Base-by-base conservation (phyloP, 2,329 filamentous ascomycete genomes). In the Aspergillus ustus region DNA sequence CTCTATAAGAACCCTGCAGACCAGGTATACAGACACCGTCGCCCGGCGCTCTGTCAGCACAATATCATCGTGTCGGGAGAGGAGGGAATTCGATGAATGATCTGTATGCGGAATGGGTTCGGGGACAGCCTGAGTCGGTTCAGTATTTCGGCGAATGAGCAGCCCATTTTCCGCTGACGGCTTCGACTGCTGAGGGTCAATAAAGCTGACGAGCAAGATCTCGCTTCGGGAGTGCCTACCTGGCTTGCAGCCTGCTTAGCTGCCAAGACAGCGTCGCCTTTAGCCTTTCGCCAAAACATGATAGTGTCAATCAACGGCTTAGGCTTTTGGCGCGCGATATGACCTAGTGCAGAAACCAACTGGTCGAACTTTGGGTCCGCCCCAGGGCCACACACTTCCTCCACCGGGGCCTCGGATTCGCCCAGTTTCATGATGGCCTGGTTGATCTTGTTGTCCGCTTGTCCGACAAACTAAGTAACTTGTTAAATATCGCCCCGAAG, bases 261-360 rank as follows among this genome's bases (percentile, higher is more conserved):
- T 65, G 89, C 86, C 68, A 87, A 89, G 29, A 93, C 93, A 22
- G 90, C 88, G 77, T 98, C 94, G 66, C 93, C 96, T 80, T 98
- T 98, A 66, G 88, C 91, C 77, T 97, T 98, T 59, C 95, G 89
- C 95, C 95, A 99, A 34, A 96, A 85, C 92, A 99, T 99, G 76
- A 99, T 93, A 20, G 92, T 93, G 77, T 99, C 95, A 71, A 99
- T 97, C 55, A 99, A 80, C 5, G 93, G 91, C 74, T 96, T 98
- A 5, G 96, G 96, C 73, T 96, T 96, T 67, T 93, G 91, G 62
- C 92, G 91, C 57, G 94, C 92, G 72, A 99, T 97, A 74, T 98
- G 94, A 3, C 95, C 95, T 44, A 99, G 84, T 17, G 96, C 95
- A 29, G 89, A 88, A 66, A 99, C 96, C 70, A 97, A 87, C 78